Evolutionary conservation across 108 stramenopile species (phyloP), one percentile per base, ranked within the genome.

Genomic region (Schizochytrium sp.): DNA sequence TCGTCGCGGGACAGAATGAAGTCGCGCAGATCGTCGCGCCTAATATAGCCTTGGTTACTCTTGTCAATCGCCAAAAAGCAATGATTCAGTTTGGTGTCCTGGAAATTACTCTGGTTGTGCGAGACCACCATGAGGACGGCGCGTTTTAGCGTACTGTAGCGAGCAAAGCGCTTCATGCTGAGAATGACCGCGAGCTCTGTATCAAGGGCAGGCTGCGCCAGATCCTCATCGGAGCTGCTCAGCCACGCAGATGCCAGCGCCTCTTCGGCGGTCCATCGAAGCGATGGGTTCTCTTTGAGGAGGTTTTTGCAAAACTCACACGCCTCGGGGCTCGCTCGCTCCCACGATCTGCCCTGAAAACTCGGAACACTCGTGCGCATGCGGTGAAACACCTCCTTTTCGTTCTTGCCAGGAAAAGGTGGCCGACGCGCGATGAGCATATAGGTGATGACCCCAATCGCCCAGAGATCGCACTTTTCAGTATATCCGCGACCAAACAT

Each of bases 381-480:
- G 88, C 88, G 44, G 45, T 88, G 60, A 1, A 91, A 23, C 19
- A 91, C 89, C 71, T 87, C 51, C 44, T 91, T 60, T 63, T 91
- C 89, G 72, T 88, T 59, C n/a, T 57, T 72, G 55, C 92, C 93
- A 23, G 93, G 92, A n/a, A 94, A 94, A 5, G 93, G 93, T n/a
- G 92, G 91, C 44, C 88, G 45, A 21, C 93, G 92, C 29, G 92
- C 58, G 29, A 94, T 53, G 44, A 94, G 69, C 16, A 94, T 90
- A 58, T 91, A 94, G 60, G 93, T 63, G 87, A 94, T 91, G 53
- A 93, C 93, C 16, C 93, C 93, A 47, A 94, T 71, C 2, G 91
- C 89, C 93, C 93, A 94, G 44, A 93, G 72, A 91, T 94, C 93
- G 10, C 89, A 88, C 1, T 92, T 92, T 72, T 92, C 90, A 58